These are phyloP conservation scores for Brassica carinata DNA, from an alignment of 345 rosid genomes.

Conservation along the genomic window DNA sequence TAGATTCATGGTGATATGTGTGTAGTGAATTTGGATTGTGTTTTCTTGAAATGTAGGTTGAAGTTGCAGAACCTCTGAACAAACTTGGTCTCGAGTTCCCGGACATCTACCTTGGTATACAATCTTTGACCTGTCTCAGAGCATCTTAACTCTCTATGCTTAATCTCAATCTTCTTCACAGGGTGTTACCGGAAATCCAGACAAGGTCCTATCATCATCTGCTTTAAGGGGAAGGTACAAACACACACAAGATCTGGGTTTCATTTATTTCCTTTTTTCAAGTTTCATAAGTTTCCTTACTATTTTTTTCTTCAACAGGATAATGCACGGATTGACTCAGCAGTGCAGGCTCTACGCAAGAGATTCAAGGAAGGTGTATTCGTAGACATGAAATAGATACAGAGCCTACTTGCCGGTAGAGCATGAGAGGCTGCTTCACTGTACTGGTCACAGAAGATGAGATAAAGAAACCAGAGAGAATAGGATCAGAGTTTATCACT, in stretches of 20 bases:
- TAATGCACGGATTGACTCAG: conserved; percentile 54
- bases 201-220: conserved; percentile 60
- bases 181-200: conserved; percentile 83
- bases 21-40: neutral
- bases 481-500: neutral
- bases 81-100: conserved; percentile 91
- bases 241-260: neutral
- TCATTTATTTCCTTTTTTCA: conserved; percentile 2
- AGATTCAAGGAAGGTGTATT: conserved; percentile 57
- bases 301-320: conserved; percentile 48
- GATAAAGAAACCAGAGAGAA: neutral
- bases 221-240: conserved; percentile 78
- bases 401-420: neutral
- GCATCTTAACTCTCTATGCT: conserved; percentile 18
- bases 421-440: conserved; percentile 15
- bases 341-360: conserved; percentile 55
- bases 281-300: neutral
- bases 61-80: conserved; percentile 74
- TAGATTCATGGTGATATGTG: neutral
- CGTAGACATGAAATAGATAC: conserved; percentile 42
- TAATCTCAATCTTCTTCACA: conserved; percentile 41
- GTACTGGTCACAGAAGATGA: neutral
- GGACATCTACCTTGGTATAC: conserved; percentile 74
- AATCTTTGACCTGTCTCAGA: conserved; percentile 11
- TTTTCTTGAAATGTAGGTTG: conserved; percentile 55